Evolutionary conservation across 1,284 basidiomycete species (phyloP).

Genomic region (Ceratobasidium sp.): DNA sequence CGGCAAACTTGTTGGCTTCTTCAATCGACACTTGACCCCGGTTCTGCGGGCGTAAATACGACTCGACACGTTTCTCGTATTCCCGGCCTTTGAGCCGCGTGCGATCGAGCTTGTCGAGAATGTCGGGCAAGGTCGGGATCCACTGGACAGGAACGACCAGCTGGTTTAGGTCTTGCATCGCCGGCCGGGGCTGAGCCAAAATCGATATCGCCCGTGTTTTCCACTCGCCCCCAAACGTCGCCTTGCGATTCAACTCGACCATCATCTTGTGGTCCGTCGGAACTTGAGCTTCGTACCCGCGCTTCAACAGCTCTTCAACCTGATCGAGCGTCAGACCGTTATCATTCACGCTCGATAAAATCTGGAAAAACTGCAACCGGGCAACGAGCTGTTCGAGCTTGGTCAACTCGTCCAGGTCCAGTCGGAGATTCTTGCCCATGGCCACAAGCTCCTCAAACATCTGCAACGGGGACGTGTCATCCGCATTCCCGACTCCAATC

Average conservation of each 20-base stretch:
- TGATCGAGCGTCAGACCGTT: slow-evolving; percentile 66
- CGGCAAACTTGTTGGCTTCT: slow-evolving; percentile 24
- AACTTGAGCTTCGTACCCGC: slow-evolving; percentile 72
- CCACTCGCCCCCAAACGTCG: slow-evolving; percentile 70
- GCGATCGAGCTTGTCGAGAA: slow-evolving; percentile 65
- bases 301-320: slow-evolving; percentile 66
- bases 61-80: slow-evolving; percentile 73
- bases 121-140: slow-evolving; percentile 66
- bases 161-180: slow-evolving; percentile 71
- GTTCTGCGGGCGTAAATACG: slow-evolving; percentile 62
- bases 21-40: slow-evolving; percentile 20
- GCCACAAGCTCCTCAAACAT: slow-evolving; percentile 34
- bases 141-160: slow-evolving; percentile 64
- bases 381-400: slow-evolving; percentile 78
- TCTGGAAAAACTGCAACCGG: slow-evolving; percentile 68
- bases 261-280: slow-evolving; percentile 65
- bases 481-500: slow-evolving; percentile 27
- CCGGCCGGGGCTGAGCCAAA: slow-evolving; percentile 68
- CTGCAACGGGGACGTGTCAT: slow-evolving; percentile 8
- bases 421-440: slow-evolving; percentile 29
- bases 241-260: slow-evolving; percentile 61
- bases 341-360: slow-evolving; percentile 68
- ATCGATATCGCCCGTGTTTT: slow-evolving; percentile 67
- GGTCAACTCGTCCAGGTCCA: slow-evolving; percentile 73
- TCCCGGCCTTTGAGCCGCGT: slow-evolving; percentile 69